Conservation (phyloP, 2,329 filamentous ascomycete genomes). For the Fusarium ramigenum region DNA sequence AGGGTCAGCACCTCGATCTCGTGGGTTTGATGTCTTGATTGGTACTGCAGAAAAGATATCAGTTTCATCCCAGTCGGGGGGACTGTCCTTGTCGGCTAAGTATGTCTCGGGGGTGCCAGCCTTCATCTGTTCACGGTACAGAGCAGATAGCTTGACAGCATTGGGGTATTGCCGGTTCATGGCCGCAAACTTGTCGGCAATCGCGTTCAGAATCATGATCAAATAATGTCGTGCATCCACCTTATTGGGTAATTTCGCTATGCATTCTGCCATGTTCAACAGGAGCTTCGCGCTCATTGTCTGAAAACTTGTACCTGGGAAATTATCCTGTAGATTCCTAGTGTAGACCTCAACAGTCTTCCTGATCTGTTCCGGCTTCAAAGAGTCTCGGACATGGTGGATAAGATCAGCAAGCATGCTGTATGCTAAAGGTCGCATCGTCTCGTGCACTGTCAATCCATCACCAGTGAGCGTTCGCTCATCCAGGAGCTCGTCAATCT, state of each 20-base stretch:
- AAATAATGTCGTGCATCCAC: conserved; percentile 93
- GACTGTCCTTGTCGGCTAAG: conserved; percentile 80
- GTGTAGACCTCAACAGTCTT: conserved; percentile 98
- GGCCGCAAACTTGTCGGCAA: conserved; percentile 95
- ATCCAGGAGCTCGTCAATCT: conserved; percentile 94
- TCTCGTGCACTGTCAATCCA: conserved; percentile 95
- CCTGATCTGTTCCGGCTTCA: conserved; percentile 89
- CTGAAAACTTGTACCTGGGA: conserved; percentile 97
- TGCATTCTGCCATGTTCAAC: conserved; percentile 98
- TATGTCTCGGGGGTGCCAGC: conserved; percentile 76
- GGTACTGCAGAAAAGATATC: conserved; percentile 97
- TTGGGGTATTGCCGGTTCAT: conserved; percentile 98
- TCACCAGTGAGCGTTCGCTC: conserved; percentile 95
- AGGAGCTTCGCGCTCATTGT: conserved; percentile 99
- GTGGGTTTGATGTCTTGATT: conserved; percentile 92
- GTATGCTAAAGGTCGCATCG: conserved; percentile 93
- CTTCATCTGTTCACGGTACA: conserved; percentile 75
- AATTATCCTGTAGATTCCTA: conserved; percentile 92
- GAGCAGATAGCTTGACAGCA: conserved; percentile 89
- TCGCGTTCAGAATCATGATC: conserved; percentile 97
- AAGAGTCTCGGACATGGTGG: conserved; percentile 91
- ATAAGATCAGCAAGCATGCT: conserved; percentile 99
- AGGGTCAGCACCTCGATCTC: conserved; percentile 88
- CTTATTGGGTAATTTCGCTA: conserved; percentile 92
- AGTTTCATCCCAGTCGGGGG: conserved; percentile 96